These are phyloP conservation scores for Houttuynia cordata DNA, from an alignment of 164 flowering plant species.

Conservation along the genomic window DNA sequence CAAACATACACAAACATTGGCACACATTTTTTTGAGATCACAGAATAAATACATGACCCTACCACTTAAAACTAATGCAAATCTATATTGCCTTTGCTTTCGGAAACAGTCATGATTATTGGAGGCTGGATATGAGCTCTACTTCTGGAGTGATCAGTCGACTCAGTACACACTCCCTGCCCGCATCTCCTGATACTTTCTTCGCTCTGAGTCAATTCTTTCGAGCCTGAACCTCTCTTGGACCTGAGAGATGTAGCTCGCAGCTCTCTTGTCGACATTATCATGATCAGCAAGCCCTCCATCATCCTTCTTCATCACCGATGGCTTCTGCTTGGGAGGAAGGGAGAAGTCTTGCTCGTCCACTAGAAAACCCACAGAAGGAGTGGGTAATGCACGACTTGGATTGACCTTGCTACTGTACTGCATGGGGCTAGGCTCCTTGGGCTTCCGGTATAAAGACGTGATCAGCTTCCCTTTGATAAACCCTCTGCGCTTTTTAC, in stretches of 20 bases:
- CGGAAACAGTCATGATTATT: neutral
- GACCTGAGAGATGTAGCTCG: conserved; percentile 45
- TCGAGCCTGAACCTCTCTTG: conserved; percentile 55
- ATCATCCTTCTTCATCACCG: conserved; percentile 11
- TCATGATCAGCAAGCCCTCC: conserved; percentile 25
- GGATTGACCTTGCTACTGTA: conserved; percentile 22
- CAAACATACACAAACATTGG: no score
- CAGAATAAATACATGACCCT: no score
- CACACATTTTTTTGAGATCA: no score
- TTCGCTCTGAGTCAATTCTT: conserved; percentile 17
- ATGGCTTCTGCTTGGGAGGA: conserved; percentile 20
- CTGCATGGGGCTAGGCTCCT: conserved; percentile 12
- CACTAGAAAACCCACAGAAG: no score
- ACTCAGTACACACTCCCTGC: conserved; percentile 1
- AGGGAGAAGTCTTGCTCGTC: conserved; percentile 17
- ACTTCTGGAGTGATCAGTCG: no score
- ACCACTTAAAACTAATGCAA: no score
- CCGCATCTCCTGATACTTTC: conserved; percentile 6
- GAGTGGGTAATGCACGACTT: conserved; percentile 13
- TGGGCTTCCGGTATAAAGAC: conserved; percentile 25
- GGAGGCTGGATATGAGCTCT: neutral
- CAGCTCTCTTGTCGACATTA: conserved; percentile 38
- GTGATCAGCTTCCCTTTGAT: conserved; percentile 28
- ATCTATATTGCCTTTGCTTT: neutral
- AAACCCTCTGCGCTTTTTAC: conserved; percentile 32